phyloP scores from a whole-genome alignment of 352 stramenopile genomes.

The Phytophthora uliginosa region DNA sequence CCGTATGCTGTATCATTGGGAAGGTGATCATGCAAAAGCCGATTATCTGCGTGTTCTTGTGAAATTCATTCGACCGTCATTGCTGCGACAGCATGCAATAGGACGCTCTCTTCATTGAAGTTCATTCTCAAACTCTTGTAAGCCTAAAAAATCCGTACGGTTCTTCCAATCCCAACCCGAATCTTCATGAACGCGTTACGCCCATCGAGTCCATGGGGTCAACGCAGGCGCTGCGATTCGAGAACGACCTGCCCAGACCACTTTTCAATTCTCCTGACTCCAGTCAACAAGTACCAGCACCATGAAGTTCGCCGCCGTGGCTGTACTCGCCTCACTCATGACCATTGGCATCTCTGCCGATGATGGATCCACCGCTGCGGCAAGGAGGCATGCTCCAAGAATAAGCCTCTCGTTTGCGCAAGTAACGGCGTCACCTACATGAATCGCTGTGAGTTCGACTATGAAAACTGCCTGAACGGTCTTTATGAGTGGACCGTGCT shows the following conservation, averaged over 20 bases:
- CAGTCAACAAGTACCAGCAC: background rate
- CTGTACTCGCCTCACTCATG: background rate
- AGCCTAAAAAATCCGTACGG: background rate
- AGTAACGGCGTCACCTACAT: background rate
- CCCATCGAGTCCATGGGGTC: background rate
- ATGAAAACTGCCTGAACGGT: background rate
- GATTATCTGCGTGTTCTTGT: too few relatives aligned
- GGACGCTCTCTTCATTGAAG: too few relatives aligned
- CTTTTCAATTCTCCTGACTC: background rate
- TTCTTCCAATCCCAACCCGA: background rate
- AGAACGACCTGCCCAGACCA: background rate
- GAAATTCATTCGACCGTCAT: too few relatives aligned
- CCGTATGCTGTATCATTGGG: too few relatives aligned
- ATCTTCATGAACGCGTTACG: background rate
- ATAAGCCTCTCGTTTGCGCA: background rate
- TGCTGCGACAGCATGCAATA: too few relatives aligned
- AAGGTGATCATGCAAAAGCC: too few relatives aligned
- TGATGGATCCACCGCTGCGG: background rate
- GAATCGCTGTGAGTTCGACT: background rate
- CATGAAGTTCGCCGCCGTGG: background rate
- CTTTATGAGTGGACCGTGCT: background rate
- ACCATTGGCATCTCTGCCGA: background rate
- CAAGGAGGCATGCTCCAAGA: background rate
- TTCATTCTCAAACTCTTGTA: too few relatives aligned
- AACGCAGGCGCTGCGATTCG: background rate